Base-by-base conservation (phyloP, 306 rosid species). In the Medicago truncatula region DNA sequence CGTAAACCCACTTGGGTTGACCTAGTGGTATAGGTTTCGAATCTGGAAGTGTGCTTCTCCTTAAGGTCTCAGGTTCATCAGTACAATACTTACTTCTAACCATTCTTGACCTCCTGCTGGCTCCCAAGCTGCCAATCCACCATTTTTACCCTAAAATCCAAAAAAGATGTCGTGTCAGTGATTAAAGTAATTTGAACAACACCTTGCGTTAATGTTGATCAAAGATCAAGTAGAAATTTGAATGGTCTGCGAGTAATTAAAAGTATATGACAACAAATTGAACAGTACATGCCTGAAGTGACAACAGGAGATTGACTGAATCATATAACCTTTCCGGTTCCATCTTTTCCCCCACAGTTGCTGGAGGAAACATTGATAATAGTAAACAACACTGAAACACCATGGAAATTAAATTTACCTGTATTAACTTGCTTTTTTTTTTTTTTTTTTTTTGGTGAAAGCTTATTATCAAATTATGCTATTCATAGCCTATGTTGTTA, bases 41-140 rank as follows among this genome's bases (percentile, higher is more conserved):
- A n/a, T n/a, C n/a, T n/a, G n/a, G n/a, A n/a, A n/a, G n/a, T n/a
- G n/a, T n/a, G n/a, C n/a, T n/a, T n/a, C n/a, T n/a, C n/a, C n/a
- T n/a, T n/a, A n/a, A n/a, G n/a, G n/a, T 47, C 38, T 49, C 49
- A 23, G 12, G 6, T 20, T 9, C 7, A 56, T 67, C 15, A 9
- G 44, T 43, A 4, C 31, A 13, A 9, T 41, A 38, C 88, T 80
- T 80, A 90, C 96, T 80, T 90, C 96, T 53, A 90, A 76, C 96
- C 93, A 90, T 0, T 87, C 85, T 74, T 80, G 83, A 25, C 80
- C 91, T 50, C 83, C 82, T 46, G 87, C 71, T 16, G 90, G 91
- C 73, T 91, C 94, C 97, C 98, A 93, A 0, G 88, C 94, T 14
- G 95, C 34, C 50, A 89, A 81, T 58, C 98, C 98, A 17, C 98